Base-by-base conservation (phyloP, 2,329 filamentous ascomycete genomes). In the Fusarium sp. region DNA sequence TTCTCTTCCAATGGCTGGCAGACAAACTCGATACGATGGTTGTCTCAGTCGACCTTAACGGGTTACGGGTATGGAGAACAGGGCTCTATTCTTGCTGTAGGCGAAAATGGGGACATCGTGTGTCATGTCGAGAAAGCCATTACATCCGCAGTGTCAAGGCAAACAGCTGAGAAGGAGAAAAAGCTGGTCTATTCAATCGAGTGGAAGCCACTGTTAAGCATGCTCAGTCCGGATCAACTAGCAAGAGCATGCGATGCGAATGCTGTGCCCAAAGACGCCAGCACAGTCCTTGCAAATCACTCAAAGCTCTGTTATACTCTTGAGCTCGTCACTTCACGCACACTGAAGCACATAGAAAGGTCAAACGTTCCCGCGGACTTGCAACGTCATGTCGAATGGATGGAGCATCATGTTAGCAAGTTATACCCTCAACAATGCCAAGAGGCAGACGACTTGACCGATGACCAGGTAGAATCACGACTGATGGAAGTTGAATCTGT, bases 321-420 rank as follows among this genome's bases (percentile, higher is more conserved):
- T 0, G 37, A 62, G 11, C 3, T 58, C 1, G 54, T 41, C 20
- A 27, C 55, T 25, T n/a, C 25, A 11, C 27, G 54, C 11, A 17
- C 20, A 2, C 8, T 49, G 18, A 46, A 51, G n/a, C 7, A 14
- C 3, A 20, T 39, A 2, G n/a, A 58, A 3, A 42, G 6, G 3
- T 14, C 23, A 3, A 39, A 5, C 9, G 4, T 57, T 11, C 46
- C 52, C 4, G n/a, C 11, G n/a, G 33, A 46, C 0, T 11, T 62
- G 7, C 18, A 31, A 2, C 54, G 46, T 9, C 46, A 62, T 29
- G 29, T 62, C 2, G 23, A 31, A 15, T 62, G 54, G 58, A 52
- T 62, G 46, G 55, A 37, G 4, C 41, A 62, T 6, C 53, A 61
- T n/a, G 46, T 58, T 4, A 41, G 45, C 15, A 58, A 41, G 25